Evolutionary conservation across 345 rosid species (phyloP), one percentile per base, ranked within the genome.

Genomic region (Barbarea vulgaris): DNA sequence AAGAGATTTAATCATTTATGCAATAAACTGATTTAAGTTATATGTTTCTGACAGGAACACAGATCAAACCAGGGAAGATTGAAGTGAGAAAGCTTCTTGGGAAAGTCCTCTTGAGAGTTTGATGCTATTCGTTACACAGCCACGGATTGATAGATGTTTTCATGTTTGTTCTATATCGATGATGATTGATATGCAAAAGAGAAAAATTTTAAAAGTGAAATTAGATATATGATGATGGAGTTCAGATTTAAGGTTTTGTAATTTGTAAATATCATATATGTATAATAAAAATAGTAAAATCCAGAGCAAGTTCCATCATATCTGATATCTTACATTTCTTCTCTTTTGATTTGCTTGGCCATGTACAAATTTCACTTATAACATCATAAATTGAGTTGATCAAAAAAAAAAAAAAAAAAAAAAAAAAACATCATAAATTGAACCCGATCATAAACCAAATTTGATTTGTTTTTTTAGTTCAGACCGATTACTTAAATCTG

Each of bases 211-310:
- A 61, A 33, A 27, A 14, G 34, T 41, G 56, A 48, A 31, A n/a
- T 36, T 57, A 66, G 67, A 74, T 74, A 57, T 36, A 58, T 56
- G 18, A 63, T 2, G 34, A 47, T 33, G 51, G 24, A 7, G 7
- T 57, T 74, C 51, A 57, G 18, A 18, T 47, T 56, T 39, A 67
- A 48, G 34, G 19, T 12, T 57, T 57, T 67, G 67, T 47, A 25
- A 18, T 74, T 42, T 74, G 78, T 74, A 74, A 55, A 74, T 74
- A 74, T 22, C 66, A 65, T 63, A 64, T 69, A 58, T 42, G 55
- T 70, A 70, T 46, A 56, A 74, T 65, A 22, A 64, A 64, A 24
- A 1, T 22, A 28, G 31, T 50, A 21, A 54, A 73, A 37, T 18
- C 3, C 5, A 37, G 7, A 19, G 10, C 25, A 34, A 33, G 59